phyloP scores from a whole-genome alignment of 176 grass and related monocot species.

The Zea mays region Zm-B73-REFERENCE-NAM-5.0 NC_050100.1:166007501-166008000 shows the following conservation, averaged over 20 bases:
- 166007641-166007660: neutral
- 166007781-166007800: too few species aligned
- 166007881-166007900: too few species aligned
- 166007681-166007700: neutral
- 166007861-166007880: too few species aligned
- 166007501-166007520: neutral
- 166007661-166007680: neutral
- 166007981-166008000: too few species aligned
- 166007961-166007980: too few species aligned
- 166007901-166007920: too few species aligned
- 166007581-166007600: neutral
- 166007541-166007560: neutral
- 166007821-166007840: neutral
- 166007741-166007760: neutral
- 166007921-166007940: neutral
- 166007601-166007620: neutral
- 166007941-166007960: neutral
- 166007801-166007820: too few species aligned
- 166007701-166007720: neutral
- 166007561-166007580: neutral
- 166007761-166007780: neutral
- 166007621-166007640: neutral
- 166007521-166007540: neutral
- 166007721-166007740: neutral
- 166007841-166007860: neutral